Conservation (phyloP, 139 green algal genomes). For the Volvox africanus region DNA sequence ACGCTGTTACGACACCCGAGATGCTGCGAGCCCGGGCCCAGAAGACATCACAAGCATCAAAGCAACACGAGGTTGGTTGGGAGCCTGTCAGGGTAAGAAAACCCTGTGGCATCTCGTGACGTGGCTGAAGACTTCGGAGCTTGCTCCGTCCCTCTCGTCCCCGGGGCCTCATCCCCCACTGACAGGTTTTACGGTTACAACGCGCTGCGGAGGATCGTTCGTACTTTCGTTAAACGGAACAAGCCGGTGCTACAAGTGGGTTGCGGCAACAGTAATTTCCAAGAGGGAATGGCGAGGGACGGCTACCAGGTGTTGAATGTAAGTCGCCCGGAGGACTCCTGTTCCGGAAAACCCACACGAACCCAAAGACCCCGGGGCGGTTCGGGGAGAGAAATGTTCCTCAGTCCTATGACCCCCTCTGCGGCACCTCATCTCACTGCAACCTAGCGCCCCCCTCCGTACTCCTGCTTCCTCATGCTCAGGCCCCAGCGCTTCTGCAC, state of each 20-base stretch:
- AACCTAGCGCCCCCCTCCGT: too few species aligned
- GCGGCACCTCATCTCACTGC: too few species aligned
- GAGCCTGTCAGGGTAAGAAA: not conserved
- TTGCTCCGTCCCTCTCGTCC: not conserved
- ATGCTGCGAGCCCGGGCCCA: too few species aligned
- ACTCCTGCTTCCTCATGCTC: too few species aligned
- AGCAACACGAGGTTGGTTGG: not conserved
- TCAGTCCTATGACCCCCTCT: too few species aligned
- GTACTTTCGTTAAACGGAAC: conserved; percentile 40
- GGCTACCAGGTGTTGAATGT: conserved; percentile 62
- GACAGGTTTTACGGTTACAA: conserved; percentile 52
- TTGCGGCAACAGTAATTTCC: conserved; percentile 63
- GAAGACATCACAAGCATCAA: too few species aligned
- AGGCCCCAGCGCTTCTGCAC: too few species aligned
- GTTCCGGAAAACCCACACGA: too few species aligned
- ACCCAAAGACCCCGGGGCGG: too few species aligned
- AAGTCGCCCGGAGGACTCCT: not conserved
- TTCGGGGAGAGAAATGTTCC: too few species aligned
- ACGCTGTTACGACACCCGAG: not conserved
- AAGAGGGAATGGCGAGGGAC: conserved; percentile 55
- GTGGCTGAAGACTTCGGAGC: not conserved
- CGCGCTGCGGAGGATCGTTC: conserved; percentile 51
- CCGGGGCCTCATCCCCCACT: too few species aligned
- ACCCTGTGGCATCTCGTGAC: not conserved
- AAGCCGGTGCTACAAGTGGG: conserved; percentile 54